Evolutionary conservation across 768 basidiomycete species (phyloP), one percentile per base, ranked within the genome.

Genomic region (Serendipita indica): DNA sequence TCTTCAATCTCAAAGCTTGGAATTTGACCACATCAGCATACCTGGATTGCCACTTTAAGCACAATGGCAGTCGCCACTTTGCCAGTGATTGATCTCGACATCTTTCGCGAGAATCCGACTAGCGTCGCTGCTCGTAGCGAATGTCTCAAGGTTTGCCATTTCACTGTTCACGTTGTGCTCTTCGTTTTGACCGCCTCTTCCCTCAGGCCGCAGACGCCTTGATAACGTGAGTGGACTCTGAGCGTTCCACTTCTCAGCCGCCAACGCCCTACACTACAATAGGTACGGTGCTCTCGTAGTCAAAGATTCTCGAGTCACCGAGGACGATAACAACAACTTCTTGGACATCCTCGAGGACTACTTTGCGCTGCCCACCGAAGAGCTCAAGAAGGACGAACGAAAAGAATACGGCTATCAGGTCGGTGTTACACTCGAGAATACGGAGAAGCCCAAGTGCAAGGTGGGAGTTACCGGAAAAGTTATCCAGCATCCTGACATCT

Each of bases 401-500:
- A 89, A 89, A 0, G 89, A 96, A 63, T 72, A 89, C 10, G 82
- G 86, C 58, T 97, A 90, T 69, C 93, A 97, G 71, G 83, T 90
- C 39, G 92, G 93, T 1, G 90, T 91, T 3, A 96, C 92, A 3
- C 80, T 94, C n/a, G 90, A 93, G 71, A 91, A 93, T 69, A 97
- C 91, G 1, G 93, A 96, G 72, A 90, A 89, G 65, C 85, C 86
- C 34, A 87, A 81, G 68, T 90, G 88, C 68, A 86, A 88, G 3
- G 82, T 80, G 7, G n/a, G n/a, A n/a, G n/a, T n/a, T n/a, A n/a
- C n/a, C n/a, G n/a, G n/a, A n/a, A n/a, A n/a, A n/a, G n/a, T n/a
- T n/a, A n/a, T n/a, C n/a, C n/a, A n/a, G n/a, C n/a, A n/a, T n/a
- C n/a, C n/a, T n/a, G n/a, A n/a, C n/a, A n/a, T n/a, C n/a, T n/a